A percentile compares a stretch with the other conserved stretches of the same genome.
phyloP scores from a whole-genome alignment of 257 asterid genomes.

The Petunia secreta region DNA sequence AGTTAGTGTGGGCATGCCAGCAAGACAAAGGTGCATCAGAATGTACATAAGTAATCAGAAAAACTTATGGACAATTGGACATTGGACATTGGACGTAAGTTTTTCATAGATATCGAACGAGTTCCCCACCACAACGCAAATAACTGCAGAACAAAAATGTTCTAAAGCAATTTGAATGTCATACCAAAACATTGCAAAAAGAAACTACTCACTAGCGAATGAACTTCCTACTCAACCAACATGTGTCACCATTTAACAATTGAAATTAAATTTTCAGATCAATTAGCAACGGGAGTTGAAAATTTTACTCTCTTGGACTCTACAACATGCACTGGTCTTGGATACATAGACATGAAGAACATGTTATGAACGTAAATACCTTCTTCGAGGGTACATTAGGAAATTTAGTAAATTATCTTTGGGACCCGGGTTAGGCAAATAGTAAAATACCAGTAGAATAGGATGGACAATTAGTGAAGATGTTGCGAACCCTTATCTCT shows the following conservation, averaged over 20 bases:
- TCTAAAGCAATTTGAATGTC: not conserved
- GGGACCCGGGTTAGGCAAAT: no score
- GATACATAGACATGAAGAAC: not conserved
- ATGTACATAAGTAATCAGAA: not conserved
- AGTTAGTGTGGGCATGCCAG: conserved; percentile 2
- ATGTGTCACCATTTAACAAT: not conserved
- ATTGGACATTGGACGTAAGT: not conserved
- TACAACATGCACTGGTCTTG: not conserved
- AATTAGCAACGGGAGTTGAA: not conserved
- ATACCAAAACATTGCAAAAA: not conserved
- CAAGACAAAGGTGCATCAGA: conserved; percentile 9
- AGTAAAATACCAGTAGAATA: no score
- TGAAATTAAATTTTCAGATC: not conserved
- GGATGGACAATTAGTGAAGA: no score
- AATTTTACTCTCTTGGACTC: not conserved
- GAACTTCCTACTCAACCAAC: not conserved
- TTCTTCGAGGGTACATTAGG: no score
- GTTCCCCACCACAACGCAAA: not conserved
- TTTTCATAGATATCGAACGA: not conserved
- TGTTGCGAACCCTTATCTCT: no score
- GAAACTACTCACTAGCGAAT: not conserved
- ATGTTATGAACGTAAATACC: not conserved
- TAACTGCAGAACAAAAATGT: not conserved
- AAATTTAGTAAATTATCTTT: no score
- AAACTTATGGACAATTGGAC: not conserved